Evolutionary conservation across 208 protist species (phyloP), one percentile per base, ranked within the genome.

Genomic region (Strigomonas oncopelti): DNA sequence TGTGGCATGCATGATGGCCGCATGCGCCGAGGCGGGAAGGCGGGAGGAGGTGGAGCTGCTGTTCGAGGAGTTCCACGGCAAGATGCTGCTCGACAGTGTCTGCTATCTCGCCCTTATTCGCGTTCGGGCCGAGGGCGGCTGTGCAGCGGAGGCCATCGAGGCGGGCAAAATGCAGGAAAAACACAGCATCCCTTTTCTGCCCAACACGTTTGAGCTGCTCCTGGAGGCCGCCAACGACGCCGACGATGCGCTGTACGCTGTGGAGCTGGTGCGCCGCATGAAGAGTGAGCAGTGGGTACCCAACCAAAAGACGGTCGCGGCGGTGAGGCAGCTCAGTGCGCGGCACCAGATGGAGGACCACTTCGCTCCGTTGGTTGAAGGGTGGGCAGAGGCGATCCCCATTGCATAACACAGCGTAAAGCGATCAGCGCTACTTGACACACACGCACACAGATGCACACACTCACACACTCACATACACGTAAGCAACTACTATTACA

Each of bases 21-120:
- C 82, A 22, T 91, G 85, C 54, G 78, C 79, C 7, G 85, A 91
- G 32, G 83, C 77, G 0, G 59, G 65, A 45, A 65, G 72, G 36
- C 71, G 62, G 28, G 53, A 29, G 0, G 74, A 77, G 32, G 85
- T 87, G 32, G 83, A 89, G 63, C 53, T 76, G 22, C 63, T 91
- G 24, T 91, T 94, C 56, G 45, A 64, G 3, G 52, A 67, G 11
- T 91, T 84, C 65, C 56, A 64, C 22, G 46, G 46, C 7, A 87
- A 78, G 55, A 85, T 93, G 81, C 72, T 84, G 38, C 75, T 93
- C 13, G 88, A 93, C 67, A 91, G 85, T 46, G 64, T 91, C 5
- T 91, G 88, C 70, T 83, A 93, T 67, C 74, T 93, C 51, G 88
- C 88, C 3, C 76, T 88, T 9, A 91, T 90, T 28, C 78, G 80